Percentiles rank a stretch among this genome's conserved stretches.
These are phyloP conservation scores for Endocalyx cinctus DNA, from an alignment of 2,329 filamentous ascomycete species.

Conservation along the genomic window DNA sequence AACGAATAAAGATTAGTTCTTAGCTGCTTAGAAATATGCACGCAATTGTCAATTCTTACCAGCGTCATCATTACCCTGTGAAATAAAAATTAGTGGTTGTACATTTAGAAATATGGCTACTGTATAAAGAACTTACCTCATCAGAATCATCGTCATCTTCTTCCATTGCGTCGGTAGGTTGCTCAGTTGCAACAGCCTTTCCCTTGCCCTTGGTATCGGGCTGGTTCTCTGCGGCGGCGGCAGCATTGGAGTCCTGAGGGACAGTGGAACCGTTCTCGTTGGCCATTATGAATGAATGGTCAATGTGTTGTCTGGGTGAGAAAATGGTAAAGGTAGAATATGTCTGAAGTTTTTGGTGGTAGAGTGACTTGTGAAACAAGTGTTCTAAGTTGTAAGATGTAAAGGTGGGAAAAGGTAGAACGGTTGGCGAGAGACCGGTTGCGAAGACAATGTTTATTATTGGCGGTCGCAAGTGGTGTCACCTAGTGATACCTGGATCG, in stretches of 20 bases:
- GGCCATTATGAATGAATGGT: constrained; percentile 5
- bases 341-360: too few relatives aligned
- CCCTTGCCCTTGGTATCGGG: constrained; percentile 78
- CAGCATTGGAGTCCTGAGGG: constrained; percentile 31
- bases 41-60: too few relatives aligned
- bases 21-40: too few relatives aligned
- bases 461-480: constrained; percentile 15
- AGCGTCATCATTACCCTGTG: constrained; percentile 16
- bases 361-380: too few relatives aligned
- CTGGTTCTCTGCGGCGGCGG: constrained; percentile 34
- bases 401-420: constrained; percentile 14
- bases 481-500: constrained; percentile 13
- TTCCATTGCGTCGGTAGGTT: constrained; percentile 62
- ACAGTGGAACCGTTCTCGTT: constrained; percentile 43
- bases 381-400: too few relatives aligned
- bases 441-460: constrained; percentile 20
- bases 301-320: constrained; percentile 5
- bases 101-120: too few relatives aligned
- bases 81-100: constrained; percentile 15
- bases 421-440: constrained; percentile 13
- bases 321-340: constrained; percentile 11
- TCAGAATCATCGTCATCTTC: constrained; percentile 71
- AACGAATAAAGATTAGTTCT: neutral
- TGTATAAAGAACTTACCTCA: too few relatives aligned
- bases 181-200: constrained; percentile 60